Base-by-base conservation (phyloP, 768 basidiomycete genomes). In the Tephrocybe rancida region DNA sequence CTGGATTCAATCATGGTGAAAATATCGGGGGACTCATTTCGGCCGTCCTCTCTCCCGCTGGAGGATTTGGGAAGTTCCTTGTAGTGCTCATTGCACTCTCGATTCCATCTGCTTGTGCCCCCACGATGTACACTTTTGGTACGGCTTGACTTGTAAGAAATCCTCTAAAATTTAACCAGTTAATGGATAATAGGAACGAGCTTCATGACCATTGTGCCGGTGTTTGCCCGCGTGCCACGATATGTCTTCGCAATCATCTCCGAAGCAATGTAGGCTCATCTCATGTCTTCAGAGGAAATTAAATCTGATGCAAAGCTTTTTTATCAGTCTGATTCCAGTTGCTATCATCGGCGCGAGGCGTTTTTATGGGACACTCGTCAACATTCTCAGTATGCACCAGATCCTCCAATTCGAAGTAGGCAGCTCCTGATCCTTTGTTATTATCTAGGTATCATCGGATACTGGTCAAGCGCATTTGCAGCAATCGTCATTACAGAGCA, bases 51-150 rank as follows among this genome's bases (percentile, higher is more conserved):
- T 70, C 72, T 16, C 87, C 88, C 3, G 70, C 73, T 1, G 82
- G 83, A 1, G 77, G 77, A 27, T 90, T 90, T 67, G 84, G 88
- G 0, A 88, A 88, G 58, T 83, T 89, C 68, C 72, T 91, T 41
- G 75, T 86, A 0, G 87, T 88, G 24, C 64, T 94, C 50, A 75
- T 93, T 57, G 83, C 86, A n/a, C 70, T 95, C 26, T 86, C 85
- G 53, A 84, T 92, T 11, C 82, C 85, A 1, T 86, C 81, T 3
- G 88, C 90, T 60, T 86, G 84, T 56, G 87, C 88, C 1, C 84
- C 86, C 2, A 88, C 87, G 3, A 85, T 92, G 65, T 94, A 94
- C 65, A 87, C 85, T 4, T 85, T 86, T 59, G 82, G 85, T 75
- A 44, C 59, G 65, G 14, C 4, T 18, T 35, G 8, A 10, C 14